Evolutionary conservation across 164 flowering plant genomes (phyloP).

Genomic region (Piper longum): DNA sequence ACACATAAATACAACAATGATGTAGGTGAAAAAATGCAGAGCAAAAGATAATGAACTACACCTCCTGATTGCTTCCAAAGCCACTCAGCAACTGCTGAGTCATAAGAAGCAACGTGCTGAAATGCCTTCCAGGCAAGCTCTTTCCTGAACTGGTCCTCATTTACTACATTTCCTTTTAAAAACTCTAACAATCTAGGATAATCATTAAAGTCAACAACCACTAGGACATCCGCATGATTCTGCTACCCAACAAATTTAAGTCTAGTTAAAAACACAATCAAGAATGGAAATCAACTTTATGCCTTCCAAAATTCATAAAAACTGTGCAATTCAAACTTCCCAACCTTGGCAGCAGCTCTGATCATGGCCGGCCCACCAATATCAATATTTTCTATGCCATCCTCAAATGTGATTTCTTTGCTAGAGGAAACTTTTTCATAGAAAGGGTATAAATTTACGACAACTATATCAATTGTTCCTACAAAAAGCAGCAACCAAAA

Average conservation of each 20-base stretch:
- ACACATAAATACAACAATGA: background rate
- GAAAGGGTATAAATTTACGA: slow-evolving; percentile 91
- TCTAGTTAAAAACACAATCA: background rate
- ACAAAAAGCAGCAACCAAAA: slow-evolving; percentile 5
- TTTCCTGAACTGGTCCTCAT: slow-evolving; percentile 56
- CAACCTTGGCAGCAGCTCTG: slow-evolving; percentile 98
- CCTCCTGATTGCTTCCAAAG: slow-evolving; percentile 86
- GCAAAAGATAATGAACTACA: slow-evolving; percentile 8
- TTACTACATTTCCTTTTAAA: slow-evolving; percentile 36
- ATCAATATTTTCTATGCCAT: slow-evolving; percentile 93
- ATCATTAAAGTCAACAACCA: slow-evolving; percentile 79
- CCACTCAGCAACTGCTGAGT: slow-evolving; percentile 98
- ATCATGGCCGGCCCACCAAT: slow-evolving; percentile 99
- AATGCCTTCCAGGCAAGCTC: slow-evolving; percentile 98
- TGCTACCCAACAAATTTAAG: slow-evolving; percentile 18
- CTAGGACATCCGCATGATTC: slow-evolving; percentile 95
- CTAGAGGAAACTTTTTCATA: slow-evolving; percentile 74
- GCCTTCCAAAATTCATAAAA: background rate
- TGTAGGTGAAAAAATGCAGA: background rate
- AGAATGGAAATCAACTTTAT: background rate
- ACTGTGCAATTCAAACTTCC: too few relatives aligned
- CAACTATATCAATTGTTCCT: slow-evolving; percentile 92
- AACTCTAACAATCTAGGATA: slow-evolving; percentile 67
- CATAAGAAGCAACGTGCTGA: slow-evolving; percentile 92
- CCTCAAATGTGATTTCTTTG: slow-evolving; percentile 61